Base-by-base conservation (phyloP, 2,329 filamentous ascomycete species). In the Aspergillus pseudotamarii region DNA sequence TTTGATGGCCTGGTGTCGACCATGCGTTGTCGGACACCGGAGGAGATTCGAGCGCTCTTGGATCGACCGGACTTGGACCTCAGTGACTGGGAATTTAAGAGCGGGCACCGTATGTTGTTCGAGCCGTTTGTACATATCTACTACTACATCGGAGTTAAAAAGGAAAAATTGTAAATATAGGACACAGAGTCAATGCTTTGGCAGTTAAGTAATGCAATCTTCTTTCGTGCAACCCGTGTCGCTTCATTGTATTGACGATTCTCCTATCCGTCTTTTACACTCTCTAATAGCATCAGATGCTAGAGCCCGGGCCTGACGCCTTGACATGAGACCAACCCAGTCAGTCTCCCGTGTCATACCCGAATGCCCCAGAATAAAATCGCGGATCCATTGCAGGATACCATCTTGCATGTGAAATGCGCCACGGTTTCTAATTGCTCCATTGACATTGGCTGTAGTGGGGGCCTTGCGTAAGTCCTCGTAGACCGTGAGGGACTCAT, bases 1-100 rank as follows among this genome's bases (percentile, higher is more conserved):
- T 89, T 90, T 70, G 91, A 93, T 75, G 91, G 91, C 2, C 79
- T 86, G 62, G 83, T 92, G 55, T 91, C 88, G 11, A 86, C 85
- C 45, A 73, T 93, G 68, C 81, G 91, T 50, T 91, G 89, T 8
- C 83, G 91, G 60, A 91, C 86, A 4, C 83, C 88, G 0, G 82
- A 84, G 16, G 91, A 93, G 76, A 84, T 92, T 6, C 80, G 88
- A 73, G 72, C 73, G 0, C 73, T 93, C 68, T 75, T 92, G 66
- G 81, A 83, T 12, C 59, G 60, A 45, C 51, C 61, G 4, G 64
- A 57, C 2, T 45, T 64, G 11, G 62, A 69, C 28, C 32, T 66
- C 4, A 53, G 32, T 11, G 62, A 59, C 5, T 69, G 69, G 69
- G 64, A 63, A 4, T 66, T 71, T 36, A 61, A 58, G 8, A 68